phyloP scores from a whole-genome alignment of 2,329 filamentous ascomycete genomes.

The Lachnum nothofagi region DNA sequence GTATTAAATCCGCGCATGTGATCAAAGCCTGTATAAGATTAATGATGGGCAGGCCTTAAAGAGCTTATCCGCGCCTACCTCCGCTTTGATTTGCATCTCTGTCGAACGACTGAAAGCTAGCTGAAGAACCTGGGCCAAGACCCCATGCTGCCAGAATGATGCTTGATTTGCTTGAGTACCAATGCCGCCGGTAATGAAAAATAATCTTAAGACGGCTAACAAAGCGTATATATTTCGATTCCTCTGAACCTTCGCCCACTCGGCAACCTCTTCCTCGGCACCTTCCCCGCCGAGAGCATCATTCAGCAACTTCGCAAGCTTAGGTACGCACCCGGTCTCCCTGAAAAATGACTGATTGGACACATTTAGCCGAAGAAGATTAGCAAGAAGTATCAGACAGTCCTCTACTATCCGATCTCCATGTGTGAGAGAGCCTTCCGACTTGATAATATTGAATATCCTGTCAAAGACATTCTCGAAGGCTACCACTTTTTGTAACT shows the following conservation, averaged over 20 bases:
- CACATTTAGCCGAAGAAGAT: slow-evolving; percentile 77
- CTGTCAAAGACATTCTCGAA: slow-evolving; percentile 92
- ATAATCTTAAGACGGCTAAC: slow-evolving; percentile 78
- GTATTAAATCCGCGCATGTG: slow-evolving; percentile 83
- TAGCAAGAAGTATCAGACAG: slow-evolving; percentile 83
- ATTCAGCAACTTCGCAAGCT: slow-evolving; percentile 65
- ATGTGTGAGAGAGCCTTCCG: slow-evolving; percentile 74
- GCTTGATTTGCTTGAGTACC: slow-evolving; percentile 79
- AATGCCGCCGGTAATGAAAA: slow-evolving; percentile 73
- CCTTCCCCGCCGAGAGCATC: slow-evolving; percentile 52
- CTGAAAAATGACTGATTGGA: slow-evolving; percentile 93
- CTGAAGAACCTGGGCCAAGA: slow-evolving; percentile 73
- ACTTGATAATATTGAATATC: slow-evolving; percentile 73
- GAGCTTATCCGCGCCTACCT: slow-evolving; percentile 45
- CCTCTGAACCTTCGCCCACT: slow-evolving; percentile 70
- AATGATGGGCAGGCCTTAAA: slow-evolving; percentile 5
- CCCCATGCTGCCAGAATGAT: slow-evolving; percentile 77
- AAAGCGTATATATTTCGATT: slow-evolving; percentile 92
- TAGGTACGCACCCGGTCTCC: slow-evolving; percentile 77
- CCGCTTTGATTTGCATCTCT: slow-evolving; percentile 72
- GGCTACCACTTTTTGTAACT: slow-evolving; percentile 90
- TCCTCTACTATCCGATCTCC: slow-evolving; percentile 88
- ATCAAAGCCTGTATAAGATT: slow-evolving; percentile 58
- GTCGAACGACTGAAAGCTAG: slow-evolving; percentile 72
- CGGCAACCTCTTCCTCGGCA: slow-evolving; percentile 55